These are phyloP conservation scores for Metschnikowia lunata DNA, from an alignment of 805 yeast species.

Conservation along the genomic window DNA sequence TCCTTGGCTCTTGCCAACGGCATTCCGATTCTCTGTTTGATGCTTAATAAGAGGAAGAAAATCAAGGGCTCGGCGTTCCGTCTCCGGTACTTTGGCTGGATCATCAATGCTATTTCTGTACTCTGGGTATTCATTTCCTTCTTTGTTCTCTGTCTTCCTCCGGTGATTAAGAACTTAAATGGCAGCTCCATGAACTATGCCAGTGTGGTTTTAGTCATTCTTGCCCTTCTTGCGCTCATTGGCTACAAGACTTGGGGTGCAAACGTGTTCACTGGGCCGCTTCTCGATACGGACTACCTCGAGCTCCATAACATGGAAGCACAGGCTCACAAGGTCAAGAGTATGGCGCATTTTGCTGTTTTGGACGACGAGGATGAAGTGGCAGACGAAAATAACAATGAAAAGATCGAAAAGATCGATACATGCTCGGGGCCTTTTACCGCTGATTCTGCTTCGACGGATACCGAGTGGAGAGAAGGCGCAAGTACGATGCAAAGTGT, in stretches of 20 bases:
- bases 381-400: no score
- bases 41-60: conserved; percentile 56
- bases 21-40: conserved; percentile 63
- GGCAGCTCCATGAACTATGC: conserved; percentile 58
- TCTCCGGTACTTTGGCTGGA: conserved; percentile 59
- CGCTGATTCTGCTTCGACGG: no score
- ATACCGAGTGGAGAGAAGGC: no score
- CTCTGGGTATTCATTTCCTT: conserved; percentile 57
- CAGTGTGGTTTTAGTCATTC: conserved; percentile 50
- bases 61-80: conserved; percentile 67
- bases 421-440: no score
- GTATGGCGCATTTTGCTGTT: conserved; percentile 5
- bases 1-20: conserved; percentile 72
- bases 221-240: conserved; percentile 44
- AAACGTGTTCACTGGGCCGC: conserved; percentile 60
- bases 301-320: conserved; percentile 32
- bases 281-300: conserved; percentile 42
- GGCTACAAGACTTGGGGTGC: conserved; percentile 63
- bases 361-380: conserved; percentile 10
- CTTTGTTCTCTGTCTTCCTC: conserved; percentile 65
- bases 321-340: conserved; percentile 11
- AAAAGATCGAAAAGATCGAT: no score
- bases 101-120: conserved; percentile 54
- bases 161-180: conserved; percentile 44
- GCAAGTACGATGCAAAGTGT: no score